Base-by-base conservation (phyloP, 371 early-diverging fungal genomes). In the Batkoa obscura region DNA sequence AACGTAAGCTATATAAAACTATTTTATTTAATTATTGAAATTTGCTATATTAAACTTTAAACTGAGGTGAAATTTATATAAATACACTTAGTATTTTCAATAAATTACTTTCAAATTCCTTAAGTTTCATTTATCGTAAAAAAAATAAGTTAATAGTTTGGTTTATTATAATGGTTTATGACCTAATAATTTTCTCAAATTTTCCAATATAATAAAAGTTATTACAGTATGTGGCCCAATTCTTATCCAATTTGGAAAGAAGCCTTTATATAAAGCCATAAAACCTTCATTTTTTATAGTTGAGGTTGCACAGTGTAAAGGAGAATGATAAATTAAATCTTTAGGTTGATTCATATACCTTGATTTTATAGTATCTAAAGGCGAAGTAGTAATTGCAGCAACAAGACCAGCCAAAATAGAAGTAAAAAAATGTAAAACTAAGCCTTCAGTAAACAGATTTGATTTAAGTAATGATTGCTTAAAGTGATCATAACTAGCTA, bases 321-420 rank as follows among this genome's bases (percentile, higher is more conserved):
- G 17, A 9, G 49, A 48, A 3, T 17, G 8, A 48, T 48, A 48
- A 1, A 61, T 39, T 1, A 56, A 38, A 0, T 63, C 66, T 42
- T 59, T 55, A 13, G 63, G 61, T 48, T 69, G 69, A 43, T 71
- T 71, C 75, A 74, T 74, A 47, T 65, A 70, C 8, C 75, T 57
- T 5, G 71, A 68, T 49, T 74, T 74, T 50, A 72, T 60, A 1
- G 69, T 57, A 48, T 73, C 74, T 8, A 74, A 62, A 0, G 73
- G 75, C 0, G 72, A 67, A 17, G 68, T 67, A 0, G 66, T 50
- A 10, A 70, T 63, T 1, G 75, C 66, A 35, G 60, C 62, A 1
- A 68, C 69, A 2, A 72, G 55, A 12, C 49, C 49, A 31, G 35
- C 61, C 57, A 59, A 15, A 57, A 64, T 45, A 6, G 54, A 38